Percentiles rank a stretch among this genome's conserved stretches.
phyloP scores from a whole-genome alignment of 176 grass and related monocot species.

The Neostapfia colusana region DNA sequence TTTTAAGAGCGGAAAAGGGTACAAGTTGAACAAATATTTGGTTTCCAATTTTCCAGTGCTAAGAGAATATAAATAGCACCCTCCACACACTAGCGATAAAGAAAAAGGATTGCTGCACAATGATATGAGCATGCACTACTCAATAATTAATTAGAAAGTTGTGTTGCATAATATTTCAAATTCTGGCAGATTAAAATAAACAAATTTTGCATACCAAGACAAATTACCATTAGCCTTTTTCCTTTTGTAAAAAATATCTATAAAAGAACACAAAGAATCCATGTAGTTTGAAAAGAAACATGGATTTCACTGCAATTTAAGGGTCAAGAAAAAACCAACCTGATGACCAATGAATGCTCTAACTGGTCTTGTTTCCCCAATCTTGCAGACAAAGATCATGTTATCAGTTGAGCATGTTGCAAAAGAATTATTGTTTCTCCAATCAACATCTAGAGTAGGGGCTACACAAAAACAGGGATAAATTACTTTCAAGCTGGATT shows the following conservation, averaged over 20 bases:
- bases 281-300: neutral
- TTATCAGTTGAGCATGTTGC: slow-evolving; percentile 95
- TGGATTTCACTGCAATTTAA: slow-evolving; percentile 4
- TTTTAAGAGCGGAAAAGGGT: neutral
- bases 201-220: neutral
- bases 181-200: neutral
- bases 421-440: slow-evolving; percentile 97
- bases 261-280: neutral
- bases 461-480: slow-evolving; percentile 50
- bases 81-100: neutral
- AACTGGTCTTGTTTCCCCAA: slow-evolving; percentile 74
- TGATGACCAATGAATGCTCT: slow-evolving; percentile 86
- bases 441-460: slow-evolving; percentile 97
- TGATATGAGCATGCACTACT: neutral
- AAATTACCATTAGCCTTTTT: neutral
- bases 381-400: slow-evolving; percentile 98
- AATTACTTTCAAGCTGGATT: neutral
- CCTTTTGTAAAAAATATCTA: neutral
- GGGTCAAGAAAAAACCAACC: slow-evolving; percentile 33
- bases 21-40: neutral
- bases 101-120: neutral
- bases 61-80: neutral
- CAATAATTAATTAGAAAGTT: neutral
- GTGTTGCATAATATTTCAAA: neutral
- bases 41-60: neutral